phyloP scores from a whole-genome alignment of 2,329 filamentous ascomycete genomes.

The Amesomyces nigricolor region DNA sequence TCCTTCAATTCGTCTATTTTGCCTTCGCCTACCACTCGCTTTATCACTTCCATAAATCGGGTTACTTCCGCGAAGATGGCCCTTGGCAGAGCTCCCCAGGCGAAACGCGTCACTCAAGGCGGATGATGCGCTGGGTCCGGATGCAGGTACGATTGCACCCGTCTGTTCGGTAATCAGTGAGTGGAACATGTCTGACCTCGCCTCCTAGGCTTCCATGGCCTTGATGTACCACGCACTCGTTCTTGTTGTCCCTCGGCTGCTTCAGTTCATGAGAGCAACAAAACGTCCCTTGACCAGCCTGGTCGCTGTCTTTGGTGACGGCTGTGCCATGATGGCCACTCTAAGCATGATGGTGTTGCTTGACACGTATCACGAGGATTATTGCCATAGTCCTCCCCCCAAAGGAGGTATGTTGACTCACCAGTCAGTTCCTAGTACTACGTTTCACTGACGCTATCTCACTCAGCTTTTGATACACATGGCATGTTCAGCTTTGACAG shows the following conservation, averaged over 20 bases:
- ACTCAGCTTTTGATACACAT: conserved; percentile 8
- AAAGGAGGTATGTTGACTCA: neutral
- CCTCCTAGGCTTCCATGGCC: conserved; percentile 17
- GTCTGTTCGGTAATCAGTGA: neutral
- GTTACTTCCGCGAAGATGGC: conserved; percentile 9
- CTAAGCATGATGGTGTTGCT: conserved; percentile 21
- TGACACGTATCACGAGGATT: conserved; percentile 8
- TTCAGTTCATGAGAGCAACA: conserved; percentile 12
- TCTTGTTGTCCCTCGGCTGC: conserved; percentile 21
- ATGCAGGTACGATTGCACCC: conserved; percentile 5
- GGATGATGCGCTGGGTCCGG: conserved; percentile 14
- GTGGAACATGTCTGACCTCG: conserved; percentile 2
- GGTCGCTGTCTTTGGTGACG: conserved; percentile 23
- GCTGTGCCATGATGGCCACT: conserved; percentile 23
- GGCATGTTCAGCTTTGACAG: neutral
- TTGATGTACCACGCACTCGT: conserved; percentile 23
- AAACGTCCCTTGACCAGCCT: conserved; percentile 21
- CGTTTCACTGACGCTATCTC: neutral
- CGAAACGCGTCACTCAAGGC: conserved; percentile 1
- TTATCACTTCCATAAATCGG: conserved; percentile 14
- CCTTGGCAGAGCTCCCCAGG: conserved; percentile 5
- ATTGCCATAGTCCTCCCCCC: conserved; percentile 7
- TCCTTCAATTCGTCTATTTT: conserved; percentile 25
- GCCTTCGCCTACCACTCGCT: conserved; percentile 29
- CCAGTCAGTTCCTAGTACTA: neutral